Conservation (phyloP, 1,284 basidiomycete species). For the Trichosporon sp. region DNA sequence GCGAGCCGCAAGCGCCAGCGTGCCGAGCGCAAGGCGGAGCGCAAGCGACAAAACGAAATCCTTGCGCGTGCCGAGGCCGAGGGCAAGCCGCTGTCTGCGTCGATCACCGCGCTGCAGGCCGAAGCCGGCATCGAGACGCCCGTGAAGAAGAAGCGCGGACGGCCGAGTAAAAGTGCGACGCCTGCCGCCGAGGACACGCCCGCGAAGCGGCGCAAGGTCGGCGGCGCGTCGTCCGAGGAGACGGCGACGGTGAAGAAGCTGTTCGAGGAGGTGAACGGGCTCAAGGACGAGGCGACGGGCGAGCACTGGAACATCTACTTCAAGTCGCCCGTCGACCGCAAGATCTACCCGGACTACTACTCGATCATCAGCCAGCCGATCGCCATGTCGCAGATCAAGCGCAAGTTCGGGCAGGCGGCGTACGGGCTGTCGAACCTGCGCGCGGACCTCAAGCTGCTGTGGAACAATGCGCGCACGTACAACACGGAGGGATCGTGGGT, state of each 20-base stretch:
- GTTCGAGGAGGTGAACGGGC: conserved; percentile 56
- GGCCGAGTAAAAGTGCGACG: conserved; percentile 39
- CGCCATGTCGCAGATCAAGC: conserved; percentile 79
- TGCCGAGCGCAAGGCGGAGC: conserved; percentile 34
- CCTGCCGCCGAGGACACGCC: conserved; percentile 44
- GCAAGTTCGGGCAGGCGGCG: conserved; percentile 70
- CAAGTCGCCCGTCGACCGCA: conserved; percentile 69
- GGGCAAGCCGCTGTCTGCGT: conserved; percentile 37
- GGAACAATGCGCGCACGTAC: conserved; percentile 85
- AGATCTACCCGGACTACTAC: conserved; percentile 91
- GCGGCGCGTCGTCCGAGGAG: conserved; percentile 15
- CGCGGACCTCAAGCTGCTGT: conserved; percentile 81
- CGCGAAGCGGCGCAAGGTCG: conserved; percentile 41
- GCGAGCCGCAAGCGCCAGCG: conserved; percentile 38
- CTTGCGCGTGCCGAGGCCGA: conserved; percentile 40
- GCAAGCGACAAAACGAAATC: conserved; percentile 40
- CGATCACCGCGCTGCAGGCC: conserved; percentile 26
- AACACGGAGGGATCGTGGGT: conserved; percentile 72
- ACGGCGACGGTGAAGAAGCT: conserved; percentile 49
- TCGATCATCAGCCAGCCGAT: conserved; percentile 69
- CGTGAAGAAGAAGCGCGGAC: conserved; percentile 41
- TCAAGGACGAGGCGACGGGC: conserved; percentile 55
- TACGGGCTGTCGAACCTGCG: conserved; percentile 69
- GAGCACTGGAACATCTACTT: conserved; percentile 79
- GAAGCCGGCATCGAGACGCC: conserved; percentile 20